phyloP scores from a whole-genome alignment of 345 rosid genomes.

The Psidium friedrichsthalianum region DNA sequence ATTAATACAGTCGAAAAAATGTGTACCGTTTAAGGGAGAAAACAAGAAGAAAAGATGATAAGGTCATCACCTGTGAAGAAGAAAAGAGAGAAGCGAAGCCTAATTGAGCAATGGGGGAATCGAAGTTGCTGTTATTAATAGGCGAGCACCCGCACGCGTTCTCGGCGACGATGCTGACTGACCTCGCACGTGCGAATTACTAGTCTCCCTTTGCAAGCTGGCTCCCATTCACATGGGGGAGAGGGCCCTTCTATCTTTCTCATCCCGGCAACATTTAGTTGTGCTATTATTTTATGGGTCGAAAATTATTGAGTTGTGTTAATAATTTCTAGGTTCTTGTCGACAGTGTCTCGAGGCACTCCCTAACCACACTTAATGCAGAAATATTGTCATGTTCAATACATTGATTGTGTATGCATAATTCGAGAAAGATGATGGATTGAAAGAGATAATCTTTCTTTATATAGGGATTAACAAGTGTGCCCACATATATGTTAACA shows the following conservation, averaged over 20 bases:
- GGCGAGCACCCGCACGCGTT: background rate
- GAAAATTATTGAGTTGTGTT: background rate
- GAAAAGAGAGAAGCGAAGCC: background rate
- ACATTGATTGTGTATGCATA: background rate
- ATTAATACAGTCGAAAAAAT: no score
- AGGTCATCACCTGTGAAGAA: background rate
- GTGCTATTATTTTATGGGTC: background rate
- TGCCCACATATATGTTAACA: no score
- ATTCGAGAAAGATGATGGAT: background rate
- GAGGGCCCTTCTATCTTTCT: background rate
- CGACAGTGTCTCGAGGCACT: background rate
- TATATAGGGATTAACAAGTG: background rate
- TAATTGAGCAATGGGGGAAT: background rate
- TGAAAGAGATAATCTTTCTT: background rate
- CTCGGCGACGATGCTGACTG: background rate
- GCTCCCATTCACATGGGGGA: background rate
- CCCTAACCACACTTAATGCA: background rate
- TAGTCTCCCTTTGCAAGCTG: background rate
- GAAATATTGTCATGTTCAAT: background rate
- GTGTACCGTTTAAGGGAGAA: no score
- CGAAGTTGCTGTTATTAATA: background rate
- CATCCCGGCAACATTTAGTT: background rate
- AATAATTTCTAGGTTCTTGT: background rate
- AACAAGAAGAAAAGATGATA: background rate
- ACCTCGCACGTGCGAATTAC: background rate